Evolutionary conservation across 2,329 filamentous ascomycete genomes (phyloP), one percentile per base, ranked within the genome.

Genomic region (Dichotomopilus funicola): DNA sequence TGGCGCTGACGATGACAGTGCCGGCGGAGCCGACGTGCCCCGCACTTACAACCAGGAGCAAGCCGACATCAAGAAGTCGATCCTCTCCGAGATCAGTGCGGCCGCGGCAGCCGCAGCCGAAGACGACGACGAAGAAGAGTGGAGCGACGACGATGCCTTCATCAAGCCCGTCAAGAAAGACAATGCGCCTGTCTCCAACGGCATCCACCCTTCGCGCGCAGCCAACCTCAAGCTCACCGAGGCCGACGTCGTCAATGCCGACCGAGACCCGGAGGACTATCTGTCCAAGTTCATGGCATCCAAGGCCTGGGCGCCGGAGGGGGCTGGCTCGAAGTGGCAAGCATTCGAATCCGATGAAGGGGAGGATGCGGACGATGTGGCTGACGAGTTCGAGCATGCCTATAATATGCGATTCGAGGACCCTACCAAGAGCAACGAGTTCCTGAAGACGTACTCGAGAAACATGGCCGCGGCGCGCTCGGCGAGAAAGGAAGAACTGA

Each of bases 391-490:
- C 66, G 94, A 99, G 73, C 81, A 88, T 61, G 91, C 91, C 4
- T 99, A 96, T 75, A 99, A 99, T 73, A 74, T 96, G 72, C 87
- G 94, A 37, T 99, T 99, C 66, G 94, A 99, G 69, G 89, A 97
- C 65, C 91, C 94, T 0, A 81, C 81, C 57, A 91, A 89, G 67
- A 85, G 89, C 64, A 96, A 96, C 67, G 90, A 96, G 71, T 85
- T 88, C 49, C 77, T 99, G 36, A 85, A 87, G 66, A 90, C 91
- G 5, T 95, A 96, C 72, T 87, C 92, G 54, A 87, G 92, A 82
- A 90, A 95, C 68, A 79, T 90, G 13, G 86, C 88, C 40, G 86
- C 86, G 41, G 85, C 87, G 60, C 87, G 88, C 62, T 94, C 91
- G 0, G 91, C 96, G 31, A 83, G 94, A 49, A 82, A 91, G 59